Evolutionary conservation across 179 eudicot species (phyloP), one percentile per base, ranked within the genome.

Genomic region (Camellia oleifera): DNA sequence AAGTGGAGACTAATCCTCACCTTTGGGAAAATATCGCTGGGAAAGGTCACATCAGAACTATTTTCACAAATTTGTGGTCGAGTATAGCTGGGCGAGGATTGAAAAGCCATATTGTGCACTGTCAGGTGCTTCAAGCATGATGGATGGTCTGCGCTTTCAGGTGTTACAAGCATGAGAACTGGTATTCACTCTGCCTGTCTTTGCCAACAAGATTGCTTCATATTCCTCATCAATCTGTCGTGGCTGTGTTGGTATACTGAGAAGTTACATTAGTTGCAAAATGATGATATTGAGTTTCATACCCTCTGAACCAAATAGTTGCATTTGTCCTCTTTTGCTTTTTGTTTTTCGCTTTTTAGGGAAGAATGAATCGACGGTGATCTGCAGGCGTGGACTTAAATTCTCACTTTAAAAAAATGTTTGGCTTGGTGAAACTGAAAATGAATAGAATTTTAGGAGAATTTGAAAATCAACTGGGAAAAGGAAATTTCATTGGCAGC

Each of bases 111-210:
- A 95, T 95, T 72, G 92, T 93, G 78, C 98, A 95, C 68, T 95
- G 97, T 81, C 98, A 93, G 84, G 98, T 95, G 81, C 97, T 95
- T 63, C 97, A 90, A 86, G 97, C 92, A 57, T 90, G 86, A 87
- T 20, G 40, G 40, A 10, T 64, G 79, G 53, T 71, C 17, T 15
- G 8, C 40, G 26, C n/a, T 61, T 50, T 32, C 72, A 44, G 69
- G 52, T 64, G 74, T 13, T 80, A 50, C 60, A 67, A 78, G 72
- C 62, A 68, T 82, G 81, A 84, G 77, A 62, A 64, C 9, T 23
- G 42, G n/a, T 15, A 5, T 44, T 48, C 71, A 14, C 18, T 3
- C 18, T 74, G 64, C 10, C 14, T 4, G 52, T 60, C 18, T 5
- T 53, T 74, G 17, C 69, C 69, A 68, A 68, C 17, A 44, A 45